Evolutionary conservation across 208 protist genomes (phyloP), one percentile per base, ranked within the genome.

Genomic region (Trypanosoma mega): DNA sequence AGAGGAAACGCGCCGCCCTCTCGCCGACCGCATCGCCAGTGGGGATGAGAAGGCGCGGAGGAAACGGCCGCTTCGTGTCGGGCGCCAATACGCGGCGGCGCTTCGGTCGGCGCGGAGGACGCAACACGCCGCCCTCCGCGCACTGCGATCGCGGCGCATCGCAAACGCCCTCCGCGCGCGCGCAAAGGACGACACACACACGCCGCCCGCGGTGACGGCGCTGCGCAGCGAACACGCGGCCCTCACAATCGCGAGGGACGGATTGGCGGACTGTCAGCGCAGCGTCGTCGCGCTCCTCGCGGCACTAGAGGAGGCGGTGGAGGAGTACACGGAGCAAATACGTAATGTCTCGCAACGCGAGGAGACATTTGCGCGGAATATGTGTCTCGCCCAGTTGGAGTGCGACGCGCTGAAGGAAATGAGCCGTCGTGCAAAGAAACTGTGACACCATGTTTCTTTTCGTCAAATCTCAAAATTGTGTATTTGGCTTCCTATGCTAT

Each of bases 261-360:
- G 82, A 5, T 49, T 94, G 23, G 78, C 88, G 3, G 72, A 75
- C 0, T 85, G 73, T 54, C 84, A 90, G 57, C 33, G 37, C n/a
- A 51, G 37, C 2, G 67, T 92, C 26, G 74, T 76, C 48, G 44
- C 18, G 11, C 54, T 72, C 6, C 54, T 87, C 33, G 59, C 82
- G 2, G 21, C 49, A n/a, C 41, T 92, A 26, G 75, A 82, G 21
- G 69, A 72, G 11, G 23, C 44, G 3, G 21, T 85, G 1, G 82
- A 92, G 39, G 58, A 74, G 1, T 79, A 82, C 29, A 48, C 64
- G 14, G 82, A 83, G 12, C 77, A 94, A 67, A 63, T 66, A 3
- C 68, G 18, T n/a, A 68, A 74, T 23, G 75, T 94, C 16, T 53
- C 37, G 14, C 21, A 67, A 29, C 61, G 61, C 31, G 82, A 89